Conservation (phyloP, 352 stramenopile species). For the Phytophthora pluvialis region DNA sequence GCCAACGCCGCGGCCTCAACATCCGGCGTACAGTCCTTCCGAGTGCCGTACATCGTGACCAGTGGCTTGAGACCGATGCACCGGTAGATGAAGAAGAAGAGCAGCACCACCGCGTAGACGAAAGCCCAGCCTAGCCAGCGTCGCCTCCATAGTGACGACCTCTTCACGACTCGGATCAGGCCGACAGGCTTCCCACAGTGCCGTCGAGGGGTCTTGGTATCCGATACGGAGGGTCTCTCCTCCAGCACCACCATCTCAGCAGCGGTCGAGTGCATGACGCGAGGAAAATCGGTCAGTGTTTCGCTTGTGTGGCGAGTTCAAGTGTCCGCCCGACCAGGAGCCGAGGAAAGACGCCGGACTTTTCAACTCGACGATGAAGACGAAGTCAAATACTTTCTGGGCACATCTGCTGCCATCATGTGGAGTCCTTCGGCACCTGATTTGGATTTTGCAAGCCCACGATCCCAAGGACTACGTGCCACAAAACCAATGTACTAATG, state of each 20-base stretch:
- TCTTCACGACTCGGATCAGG: slow-evolving; percentile 6
- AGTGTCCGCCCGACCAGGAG: slow-evolving; percentile 2
- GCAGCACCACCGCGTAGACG: slow-evolving; percentile 33
- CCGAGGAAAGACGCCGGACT: slow-evolving; percentile 20
- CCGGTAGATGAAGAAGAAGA: slow-evolving; percentile 46
- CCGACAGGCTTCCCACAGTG: background rate
- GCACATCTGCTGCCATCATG: slow-evolving; percentile 15
- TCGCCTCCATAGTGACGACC: slow-evolving; percentile 7
- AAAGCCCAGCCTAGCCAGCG: slow-evolving; percentile 49
- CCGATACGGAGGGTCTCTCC: slow-evolving; percentile 7
- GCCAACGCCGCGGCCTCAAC: slow-evolving; percentile 26
- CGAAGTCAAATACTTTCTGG: slow-evolving; percentile 30
- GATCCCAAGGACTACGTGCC: background rate
- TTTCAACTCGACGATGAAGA: slow-evolving; percentile 12
- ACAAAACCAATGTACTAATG: background rate
- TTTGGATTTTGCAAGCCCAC: background rate
- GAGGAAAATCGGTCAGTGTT: slow-evolving; percentile 10
- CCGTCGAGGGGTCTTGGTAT: slow-evolving; percentile 1
- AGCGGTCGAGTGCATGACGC: background rate
- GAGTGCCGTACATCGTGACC: background rate
- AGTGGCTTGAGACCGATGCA: slow-evolving; percentile 21
- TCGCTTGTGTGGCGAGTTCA: background rate
- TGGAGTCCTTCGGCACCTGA: background rate
- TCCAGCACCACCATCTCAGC: slow-evolving; percentile 9
- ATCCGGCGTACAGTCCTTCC: slow-evolving; percentile 23